Conservation (phyloP, 257 asterid species). For the Solanum ossicruentum region DNA sequence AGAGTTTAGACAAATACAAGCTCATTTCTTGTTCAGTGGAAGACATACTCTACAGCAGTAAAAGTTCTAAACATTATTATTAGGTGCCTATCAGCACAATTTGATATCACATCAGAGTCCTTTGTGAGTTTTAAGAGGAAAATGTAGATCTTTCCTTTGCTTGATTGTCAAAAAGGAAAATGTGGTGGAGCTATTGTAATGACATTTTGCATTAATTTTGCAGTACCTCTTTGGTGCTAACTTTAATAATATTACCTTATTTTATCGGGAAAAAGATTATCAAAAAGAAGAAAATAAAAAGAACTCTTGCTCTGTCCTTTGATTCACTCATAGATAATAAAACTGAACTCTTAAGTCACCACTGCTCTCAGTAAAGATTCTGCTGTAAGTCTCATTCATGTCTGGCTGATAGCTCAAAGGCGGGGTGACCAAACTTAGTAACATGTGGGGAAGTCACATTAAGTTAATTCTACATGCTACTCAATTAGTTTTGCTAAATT, state of each 20-base stretch:
- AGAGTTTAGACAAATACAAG: background rate
- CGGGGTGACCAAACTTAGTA: background rate
- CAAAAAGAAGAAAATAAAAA: background rate
- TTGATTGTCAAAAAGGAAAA: background rate
- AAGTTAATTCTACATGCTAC: background rate
- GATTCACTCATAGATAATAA: background rate
- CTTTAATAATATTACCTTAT: background rate
- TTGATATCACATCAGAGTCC: background rate
- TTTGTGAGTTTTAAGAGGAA: background rate
- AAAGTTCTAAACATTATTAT: background rate
- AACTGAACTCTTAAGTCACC: background rate
- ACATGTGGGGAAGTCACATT: background rate
- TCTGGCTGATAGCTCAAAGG: background rate
- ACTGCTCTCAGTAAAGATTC: background rate
- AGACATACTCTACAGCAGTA: background rate
- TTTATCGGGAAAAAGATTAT: background rate
- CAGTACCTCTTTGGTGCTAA: background rate
- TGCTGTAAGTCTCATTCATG: background rate
- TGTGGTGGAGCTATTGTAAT: background rate
- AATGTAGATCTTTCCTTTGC: background rate
- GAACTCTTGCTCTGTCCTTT: background rate
- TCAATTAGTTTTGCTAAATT: background rate
- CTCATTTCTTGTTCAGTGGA: background rate
- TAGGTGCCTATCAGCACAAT: background rate
- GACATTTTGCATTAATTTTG: background rate